Evolutionary conservation across 192 early-diverging fungal genomes (phyloP).

Genomic region (Diversispora eburnea): DNA sequence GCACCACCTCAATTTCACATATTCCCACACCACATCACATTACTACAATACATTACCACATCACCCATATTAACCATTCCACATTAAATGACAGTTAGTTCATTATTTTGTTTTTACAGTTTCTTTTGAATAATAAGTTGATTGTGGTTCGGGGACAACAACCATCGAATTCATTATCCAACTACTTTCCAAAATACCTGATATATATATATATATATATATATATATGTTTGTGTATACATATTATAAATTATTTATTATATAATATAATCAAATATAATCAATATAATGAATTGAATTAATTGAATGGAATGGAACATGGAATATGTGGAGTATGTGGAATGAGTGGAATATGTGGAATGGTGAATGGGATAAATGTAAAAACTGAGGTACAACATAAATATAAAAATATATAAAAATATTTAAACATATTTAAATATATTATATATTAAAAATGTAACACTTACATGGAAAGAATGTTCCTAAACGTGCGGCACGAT

Average conservation of each 20-base stretch:
- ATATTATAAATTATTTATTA: neutral
- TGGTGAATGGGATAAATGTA: neutral
- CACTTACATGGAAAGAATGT: conserved; percentile 42
- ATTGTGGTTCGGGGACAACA: too few species aligned
- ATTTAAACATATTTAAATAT: too few species aligned
- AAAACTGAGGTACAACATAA: neutral
- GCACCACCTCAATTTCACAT: too few species aligned
- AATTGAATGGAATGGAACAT: neutral
- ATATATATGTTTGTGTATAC: too few species aligned
- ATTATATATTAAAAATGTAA: neutral
- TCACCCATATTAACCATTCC: too few species aligned
- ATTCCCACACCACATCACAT: too few species aligned
- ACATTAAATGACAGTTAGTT: neutral
- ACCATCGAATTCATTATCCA: conserved; percentile 1
- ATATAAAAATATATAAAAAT: neutral
- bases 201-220: neutral
- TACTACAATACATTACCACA: neutral
- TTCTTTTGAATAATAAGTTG: neutral
- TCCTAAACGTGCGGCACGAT: conserved; percentile 43
- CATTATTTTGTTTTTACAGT: neutral
- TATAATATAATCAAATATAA: neutral
- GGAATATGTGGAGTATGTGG: too few species aligned
- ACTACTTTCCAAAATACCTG: neutral
- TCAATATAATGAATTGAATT: neutral
- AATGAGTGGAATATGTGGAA: neutral